phyloP scores from a whole-genome alignment of 2,329 filamentous ascomycete genomes.

The Colletotrichum filicis region DNA sequence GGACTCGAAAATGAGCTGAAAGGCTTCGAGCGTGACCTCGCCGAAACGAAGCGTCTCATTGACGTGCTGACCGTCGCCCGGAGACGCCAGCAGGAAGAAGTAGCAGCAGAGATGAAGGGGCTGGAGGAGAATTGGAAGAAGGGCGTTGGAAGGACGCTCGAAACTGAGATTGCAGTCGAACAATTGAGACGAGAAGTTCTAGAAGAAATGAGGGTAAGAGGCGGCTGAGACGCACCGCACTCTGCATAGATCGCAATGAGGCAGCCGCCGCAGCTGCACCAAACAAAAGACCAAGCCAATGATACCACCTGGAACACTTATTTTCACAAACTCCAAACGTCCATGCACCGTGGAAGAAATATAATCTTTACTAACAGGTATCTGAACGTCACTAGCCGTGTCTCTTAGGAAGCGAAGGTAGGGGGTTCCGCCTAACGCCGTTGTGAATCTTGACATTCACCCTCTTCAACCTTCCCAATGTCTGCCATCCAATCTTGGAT shows the following conservation, averaged over 20 bases:
- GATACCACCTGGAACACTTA: slow-evolving; percentile 10
- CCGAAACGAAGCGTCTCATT: slow-evolving; percentile 72
- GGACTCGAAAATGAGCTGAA: slow-evolving; percentile 79
- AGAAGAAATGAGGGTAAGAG: slow-evolving; percentile 61
- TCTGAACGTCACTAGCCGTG: slow-evolving; percentile 48
- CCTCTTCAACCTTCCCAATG: slow-evolving; percentile 18
- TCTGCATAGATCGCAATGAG: background rate
- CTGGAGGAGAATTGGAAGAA: slow-evolving; percentile 84
- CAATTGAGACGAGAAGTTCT: slow-evolving; percentile 74
- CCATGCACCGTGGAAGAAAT: slow-evolving; percentile 8
- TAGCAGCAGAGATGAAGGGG: slow-evolving; percentile 76
- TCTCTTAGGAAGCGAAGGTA: slow-evolving; percentile 48
- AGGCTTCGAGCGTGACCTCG: slow-evolving; percentile 79
- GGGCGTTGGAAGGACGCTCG: slow-evolving; percentile 82
- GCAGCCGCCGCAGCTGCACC: background rate
- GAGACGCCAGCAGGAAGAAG: slow-evolving; percentile 75
- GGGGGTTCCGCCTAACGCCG: slow-evolving; percentile 41
- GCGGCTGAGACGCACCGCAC: background rate
- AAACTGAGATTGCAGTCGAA: slow-evolving; percentile 88
- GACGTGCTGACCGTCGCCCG: slow-evolving; percentile 79
- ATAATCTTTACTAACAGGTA: slow-evolving; percentile 41
- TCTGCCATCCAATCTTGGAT: slow-evolving; percentile 28
- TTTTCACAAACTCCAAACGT: background rate
- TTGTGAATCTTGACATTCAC: slow-evolving; percentile 27
- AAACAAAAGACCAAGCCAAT: slow-evolving; percentile 10